phyloP scores from a whole-genome alignment of 768 basidiomycete genomes.

The Serpula lacrymans region DNA sequence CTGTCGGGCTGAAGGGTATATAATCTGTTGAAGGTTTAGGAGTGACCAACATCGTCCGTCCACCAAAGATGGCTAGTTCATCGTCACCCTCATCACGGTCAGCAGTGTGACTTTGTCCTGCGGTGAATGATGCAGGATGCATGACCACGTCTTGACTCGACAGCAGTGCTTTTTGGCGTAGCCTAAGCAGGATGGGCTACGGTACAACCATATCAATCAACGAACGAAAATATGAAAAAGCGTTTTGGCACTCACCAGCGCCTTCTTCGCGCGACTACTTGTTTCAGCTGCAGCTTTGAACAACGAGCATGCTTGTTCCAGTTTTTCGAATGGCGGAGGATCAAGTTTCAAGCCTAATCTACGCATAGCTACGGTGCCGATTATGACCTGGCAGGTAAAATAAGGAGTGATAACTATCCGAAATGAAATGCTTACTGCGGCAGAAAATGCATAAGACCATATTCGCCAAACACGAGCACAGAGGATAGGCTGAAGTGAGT shows the following conservation, averaged over 20 bases:
- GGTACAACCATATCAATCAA: neutral
- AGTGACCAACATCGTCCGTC: conserved; percentile 26
- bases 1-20: neutral
- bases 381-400: conserved; percentile 28
- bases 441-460: conserved; percentile 55
- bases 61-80: conserved; percentile 35
- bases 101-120: neutral
- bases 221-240: conserved; percentile 1
- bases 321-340: conserved; percentile 43
- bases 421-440: conserved; percentile 40
- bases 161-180: conserved; percentile 47
- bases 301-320: conserved; percentile 44
- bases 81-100: conserved; percentile 13
- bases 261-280: conserved; percentile 47
- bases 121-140: conserved; percentile 12
- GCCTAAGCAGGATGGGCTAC: conserved; percentile 44
- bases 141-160: too few species aligned
- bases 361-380: conserved; percentile 53
- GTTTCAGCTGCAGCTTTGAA: conserved; percentile 43
- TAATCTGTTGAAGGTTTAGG: neutral
- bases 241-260: conserved; percentile 35
- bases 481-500: conserved; percentile 40
- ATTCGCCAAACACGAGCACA: conserved; percentile 54
- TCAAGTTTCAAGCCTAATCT: conserved; percentile 40
- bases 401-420: neutral